These are phyloP conservation scores for Stagonosporopsis vannaccii DNA, from an alignment of 2,329 filamentous ascomycete genomes.

Conservation along the genomic window DNA sequence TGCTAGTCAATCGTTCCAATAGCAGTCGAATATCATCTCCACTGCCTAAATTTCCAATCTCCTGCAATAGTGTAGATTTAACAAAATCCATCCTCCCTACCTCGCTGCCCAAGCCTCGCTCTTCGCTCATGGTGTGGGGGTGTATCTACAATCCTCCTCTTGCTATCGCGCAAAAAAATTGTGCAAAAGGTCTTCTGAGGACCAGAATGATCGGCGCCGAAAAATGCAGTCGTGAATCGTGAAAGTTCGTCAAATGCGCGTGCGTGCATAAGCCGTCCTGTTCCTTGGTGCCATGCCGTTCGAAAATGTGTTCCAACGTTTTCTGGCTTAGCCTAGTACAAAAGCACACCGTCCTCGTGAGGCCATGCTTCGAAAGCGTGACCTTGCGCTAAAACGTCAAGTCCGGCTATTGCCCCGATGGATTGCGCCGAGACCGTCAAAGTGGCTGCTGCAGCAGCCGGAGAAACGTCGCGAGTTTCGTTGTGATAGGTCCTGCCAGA, in stretches of 20 bases:
- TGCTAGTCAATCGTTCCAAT: neutral
- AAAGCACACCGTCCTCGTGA: slow-evolving; percentile 9
- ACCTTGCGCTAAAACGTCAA: slow-evolving; percentile 10
- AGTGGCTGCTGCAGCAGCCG: slow-evolving; percentile 13
- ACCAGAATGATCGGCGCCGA: slow-evolving; percentile 15
- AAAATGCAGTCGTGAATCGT: slow-evolving; percentile 23
- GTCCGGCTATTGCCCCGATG: slow-evolving; percentile 8
- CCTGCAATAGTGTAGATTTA: neutral
- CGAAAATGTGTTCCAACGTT: slow-evolving; percentile 6
- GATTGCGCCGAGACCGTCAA: slow-evolving; percentile 12
- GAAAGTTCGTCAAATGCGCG: slow-evolving; percentile 19
- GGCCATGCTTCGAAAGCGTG: slow-evolving; percentile 4
- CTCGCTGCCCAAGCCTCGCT: neutral
- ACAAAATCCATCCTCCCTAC: neutral
- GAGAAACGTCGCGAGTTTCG: slow-evolving; percentile 3
- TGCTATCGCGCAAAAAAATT: slow-evolving; percentile 2
- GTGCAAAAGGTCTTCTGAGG: slow-evolving; percentile 4
- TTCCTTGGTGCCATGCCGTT: slow-evolving; percentile 11
- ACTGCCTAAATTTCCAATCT: neutral
- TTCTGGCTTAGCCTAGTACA: slow-evolving; percentile 8
- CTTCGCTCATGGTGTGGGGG: neutral
- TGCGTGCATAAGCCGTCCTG: slow-evolving; percentile 16
- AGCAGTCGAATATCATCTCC: neutral
- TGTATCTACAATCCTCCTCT: slow-evolving; percentile 6
- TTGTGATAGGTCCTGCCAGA: slow-evolving; percentile 4